Base-by-base conservation (phyloP, 306 rosid species). In the Cicer judaicum region DNA sequence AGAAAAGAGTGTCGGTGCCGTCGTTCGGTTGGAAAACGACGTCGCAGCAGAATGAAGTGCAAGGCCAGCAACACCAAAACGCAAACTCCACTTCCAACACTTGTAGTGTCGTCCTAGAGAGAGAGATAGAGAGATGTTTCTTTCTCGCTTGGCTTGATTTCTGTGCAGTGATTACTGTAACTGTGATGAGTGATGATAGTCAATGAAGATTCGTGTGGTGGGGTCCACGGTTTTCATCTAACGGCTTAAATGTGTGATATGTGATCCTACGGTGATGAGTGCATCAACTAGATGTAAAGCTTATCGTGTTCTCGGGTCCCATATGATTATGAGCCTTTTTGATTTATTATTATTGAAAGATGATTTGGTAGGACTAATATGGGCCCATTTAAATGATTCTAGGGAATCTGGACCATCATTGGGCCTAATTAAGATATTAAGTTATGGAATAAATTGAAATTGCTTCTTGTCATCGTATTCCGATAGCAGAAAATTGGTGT, bases 1-100 rank as follows among this genome's bases (percentile, higher is more conserved):
- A 84, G 87, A 1, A 82, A 75, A 3, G 59, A 14, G 87, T 87
- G 98, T 93, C 97, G 94, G 98, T 91, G 92, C 12, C 1, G n/a
- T 47, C 68, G 64, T 73, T 56, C 4, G 41, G 6, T 16, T 2
- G 57, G 11, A 55, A 56, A 76, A 77, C 53, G 82, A 67, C 75
- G 52, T 44, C 44, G 69, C 24, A 52, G 10, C 64, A 44, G 78
- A 80, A 12, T 44, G 53, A 59, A 50, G 65, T 10, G 53, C 2
- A 19, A 74, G 40, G 34, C 15, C 73, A 72, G 68, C 12, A 55
- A 14, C 44, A 6, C 61, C 67, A 75, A 55, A 76, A 70, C 70
- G 70, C 59, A 14, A 52, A 63, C n/a, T 29, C 36, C 36, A 29
- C 36, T 29, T 29, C 36, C 36, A 29, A 29, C 36, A 29, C 36